Evolutionary conservation across 257 asterid genomes (phyloP).

Genomic region (Nyctanthes arbortristis): DNA sequence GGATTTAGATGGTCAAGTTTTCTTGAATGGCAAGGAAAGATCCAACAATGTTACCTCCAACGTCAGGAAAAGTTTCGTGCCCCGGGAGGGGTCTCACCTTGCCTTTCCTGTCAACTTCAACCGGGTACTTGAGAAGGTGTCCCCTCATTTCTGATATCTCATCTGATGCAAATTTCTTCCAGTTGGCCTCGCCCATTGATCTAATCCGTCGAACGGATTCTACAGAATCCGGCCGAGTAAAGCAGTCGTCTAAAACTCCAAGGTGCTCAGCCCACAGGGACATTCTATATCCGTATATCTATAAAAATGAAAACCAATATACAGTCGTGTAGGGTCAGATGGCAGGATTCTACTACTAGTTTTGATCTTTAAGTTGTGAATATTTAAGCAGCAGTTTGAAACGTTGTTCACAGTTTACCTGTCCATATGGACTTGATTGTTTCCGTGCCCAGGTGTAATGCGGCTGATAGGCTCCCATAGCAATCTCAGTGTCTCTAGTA

Average conservation of each 20-base stretch:
- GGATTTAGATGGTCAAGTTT: slow-evolving; percentile 30
- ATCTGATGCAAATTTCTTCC: slow-evolving; percentile 48
- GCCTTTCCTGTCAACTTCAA: slow-evolving; percentile 52
- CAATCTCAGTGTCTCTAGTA: slow-evolving; percentile 61
- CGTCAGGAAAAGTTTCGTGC: slow-evolving; percentile 56
- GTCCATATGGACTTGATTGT: slow-evolving; percentile 41
- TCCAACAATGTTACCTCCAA: slow-evolving; percentile 68
- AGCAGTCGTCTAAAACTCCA: slow-evolving; percentile 41
- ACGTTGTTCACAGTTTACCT: slow-evolving; percentile 29
- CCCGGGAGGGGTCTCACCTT: slow-evolving; percentile 46
- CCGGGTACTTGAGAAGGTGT: slow-evolving; percentile 63
- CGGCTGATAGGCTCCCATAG: slow-evolving; percentile 70
- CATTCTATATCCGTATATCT: slow-evolving; percentile 65
- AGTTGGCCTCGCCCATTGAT: slow-evolving; percentile 43
- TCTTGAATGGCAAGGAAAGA: slow-evolving; percentile 32
- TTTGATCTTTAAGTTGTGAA: background rate
- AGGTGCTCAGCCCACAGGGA: slow-evolving; percentile 78
- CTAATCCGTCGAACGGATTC: slow-evolving; percentile 54
- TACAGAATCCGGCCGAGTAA: slow-evolving; percentile 36
- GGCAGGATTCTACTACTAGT: background rate
- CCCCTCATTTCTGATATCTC: slow-evolving; percentile 51
- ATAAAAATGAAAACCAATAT: slow-evolving; percentile 15
- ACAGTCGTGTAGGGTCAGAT: background rate
- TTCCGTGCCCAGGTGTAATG: slow-evolving; percentile 49
- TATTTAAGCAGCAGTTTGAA: background rate